Evolutionary conservation across 768 basidiomycete genomes (phyloP).

Genomic region (Strobilomyces dryophilus): DNA sequence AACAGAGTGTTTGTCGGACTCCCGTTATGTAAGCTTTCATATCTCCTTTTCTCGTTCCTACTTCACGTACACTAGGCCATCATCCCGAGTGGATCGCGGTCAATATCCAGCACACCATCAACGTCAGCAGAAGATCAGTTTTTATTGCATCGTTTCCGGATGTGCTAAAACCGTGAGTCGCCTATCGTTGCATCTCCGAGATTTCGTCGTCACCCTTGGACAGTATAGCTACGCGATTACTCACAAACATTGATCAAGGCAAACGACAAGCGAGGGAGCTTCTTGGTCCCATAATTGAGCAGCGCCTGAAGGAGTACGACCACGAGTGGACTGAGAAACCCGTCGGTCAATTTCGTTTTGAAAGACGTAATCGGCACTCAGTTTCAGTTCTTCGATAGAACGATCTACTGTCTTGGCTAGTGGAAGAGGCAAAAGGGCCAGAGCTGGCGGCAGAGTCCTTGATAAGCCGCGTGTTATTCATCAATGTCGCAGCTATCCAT

Average conservation of each 20-base stretch:
- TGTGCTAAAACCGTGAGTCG: background rate
- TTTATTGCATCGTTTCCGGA: background rate
- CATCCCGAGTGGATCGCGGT: constrained; percentile 4
- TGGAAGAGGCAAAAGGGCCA: background rate
- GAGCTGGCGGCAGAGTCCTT: background rate
- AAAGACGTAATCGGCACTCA: background rate
- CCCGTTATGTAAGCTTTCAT: too few relatives aligned
- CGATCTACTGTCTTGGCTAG: constrained; percentile 22
- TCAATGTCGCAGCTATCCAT: background rate
- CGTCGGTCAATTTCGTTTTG: constrained; percentile 16
- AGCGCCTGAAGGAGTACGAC: background rate
- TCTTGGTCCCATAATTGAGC: background rate
- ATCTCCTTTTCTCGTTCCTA: too few relatives aligned
- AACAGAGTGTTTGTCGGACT: too few relatives aligned
- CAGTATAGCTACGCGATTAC: background rate
- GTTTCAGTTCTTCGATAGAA: constrained; percentile 14
- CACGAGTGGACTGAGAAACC: constrained; percentile 24
- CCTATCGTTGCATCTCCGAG: background rate
- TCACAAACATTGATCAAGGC: background rate
- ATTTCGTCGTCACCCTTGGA: background rate
- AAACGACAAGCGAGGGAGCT: background rate
- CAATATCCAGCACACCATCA: background rate
- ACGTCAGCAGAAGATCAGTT: too few relatives aligned
- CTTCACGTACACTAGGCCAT: background rate
- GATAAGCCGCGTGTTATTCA: background rate